These are phyloP conservation scores for Penicillium nordicum DNA, from an alignment of 2,329 filamentous ascomycete genomes.

Conservation along the genomic window DNA sequence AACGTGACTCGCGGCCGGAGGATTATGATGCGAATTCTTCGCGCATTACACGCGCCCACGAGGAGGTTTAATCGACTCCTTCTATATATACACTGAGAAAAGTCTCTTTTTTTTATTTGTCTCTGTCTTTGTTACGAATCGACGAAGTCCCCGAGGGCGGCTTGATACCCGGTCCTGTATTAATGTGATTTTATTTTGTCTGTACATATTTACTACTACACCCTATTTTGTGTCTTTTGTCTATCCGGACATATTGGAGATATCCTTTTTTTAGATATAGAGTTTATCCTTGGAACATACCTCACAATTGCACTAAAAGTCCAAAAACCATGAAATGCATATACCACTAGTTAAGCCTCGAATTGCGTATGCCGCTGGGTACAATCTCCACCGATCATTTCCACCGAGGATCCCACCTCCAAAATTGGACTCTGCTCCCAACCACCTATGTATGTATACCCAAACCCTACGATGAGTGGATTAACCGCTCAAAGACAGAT, in stretches of 20 bases:
- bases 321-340: not conserved
- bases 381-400: not conserved
- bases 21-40: conserved; percentile 13
- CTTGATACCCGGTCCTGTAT: conserved; percentile 16
- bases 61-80: conserved; percentile 12
- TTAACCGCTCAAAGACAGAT: not conserved
- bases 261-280: not conserved
- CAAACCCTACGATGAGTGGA: not conserved
- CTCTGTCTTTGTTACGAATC: conserved; percentile 6
- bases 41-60: conserved; percentile 8
- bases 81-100: not conserved
- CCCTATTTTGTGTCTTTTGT: not conserved
- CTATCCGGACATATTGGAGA: not conserved
- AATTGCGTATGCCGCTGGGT: not conserved
- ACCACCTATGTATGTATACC: not conserved
- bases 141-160: conserved; percentile 13
- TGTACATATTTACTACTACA: conserved; percentile 17
- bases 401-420: not conserved
- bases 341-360: not conserved
- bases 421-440: not conserved
- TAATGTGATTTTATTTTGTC: not conserved
- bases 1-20: conserved; percentile 16
- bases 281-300: not conserved
- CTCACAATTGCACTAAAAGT: not conserved
- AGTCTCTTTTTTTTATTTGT: not conserved